Percentiles rank a stretch among this genome's conserved stretches.
phyloP scores from a whole-genome alignment of 148 eudicot genomes.

The Fagopyrum esculentum region DNA sequence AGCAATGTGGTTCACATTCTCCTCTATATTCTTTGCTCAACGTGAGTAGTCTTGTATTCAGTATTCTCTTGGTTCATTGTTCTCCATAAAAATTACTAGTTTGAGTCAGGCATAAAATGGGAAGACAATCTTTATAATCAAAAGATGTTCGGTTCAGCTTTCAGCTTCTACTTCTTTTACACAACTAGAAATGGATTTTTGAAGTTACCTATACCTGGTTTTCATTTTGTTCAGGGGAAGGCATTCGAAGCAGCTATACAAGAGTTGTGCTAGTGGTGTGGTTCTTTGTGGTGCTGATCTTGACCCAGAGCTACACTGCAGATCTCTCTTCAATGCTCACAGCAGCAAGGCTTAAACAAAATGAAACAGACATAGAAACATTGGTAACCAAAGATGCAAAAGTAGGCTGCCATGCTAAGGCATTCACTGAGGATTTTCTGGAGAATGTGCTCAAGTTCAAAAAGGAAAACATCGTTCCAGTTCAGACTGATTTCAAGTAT shows the following conservation, averaged over 20 bases:
- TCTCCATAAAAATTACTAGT: background rate
- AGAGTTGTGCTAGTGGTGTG: conserved; percentile 29
- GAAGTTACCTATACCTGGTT: too few species aligned
- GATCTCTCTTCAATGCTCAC: conserved; percentile 38
- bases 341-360: conserved; percentile 16
- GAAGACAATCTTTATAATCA: too few species aligned
- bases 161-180: too few species aligned
- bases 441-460: conserved; percentile 17
- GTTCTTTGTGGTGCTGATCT: conserved; percentile 24
- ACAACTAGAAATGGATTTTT: too few species aligned
- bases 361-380: conserved; percentile 16
- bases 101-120: too few species aligned
- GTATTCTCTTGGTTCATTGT: background rate
- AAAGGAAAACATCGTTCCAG: conserved; percentile 2
- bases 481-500: background rate
- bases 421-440: conserved; percentile 16
- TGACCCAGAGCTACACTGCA: conserved; percentile 27
- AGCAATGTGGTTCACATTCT: conserved; percentile 27
- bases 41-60: conserved; percentile 23
- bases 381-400: conserved; percentile 13
- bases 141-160: too few species aligned
- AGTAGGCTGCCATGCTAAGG: conserved; percentile 16
- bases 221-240: conserved; percentile 13
- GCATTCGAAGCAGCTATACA: conserved; percentile 8
- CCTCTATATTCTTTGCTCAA: conserved; percentile 33